Base-by-base conservation (phyloP, 148 eudicot genomes). In the Linanthus parryae region DNA sequence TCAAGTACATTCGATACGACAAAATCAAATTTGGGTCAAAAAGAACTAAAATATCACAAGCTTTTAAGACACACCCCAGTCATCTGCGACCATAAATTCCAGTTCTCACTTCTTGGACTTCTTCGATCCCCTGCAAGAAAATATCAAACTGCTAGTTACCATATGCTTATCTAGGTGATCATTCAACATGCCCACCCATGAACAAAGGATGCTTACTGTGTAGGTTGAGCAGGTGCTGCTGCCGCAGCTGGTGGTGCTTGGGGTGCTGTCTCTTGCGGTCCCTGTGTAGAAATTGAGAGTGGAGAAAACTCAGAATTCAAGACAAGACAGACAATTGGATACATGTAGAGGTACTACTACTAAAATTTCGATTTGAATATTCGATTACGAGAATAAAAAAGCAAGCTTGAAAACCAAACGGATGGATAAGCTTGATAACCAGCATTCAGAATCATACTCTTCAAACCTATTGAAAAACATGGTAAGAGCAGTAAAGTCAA, bases 231-330 rank as follows among this genome's bases (percentile, higher is more conserved):
- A 21, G 85, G 73, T 44, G 72, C 68, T 43, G 67, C 72, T 5
- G 78, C 72, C 12, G 76, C 71, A 21, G 71, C 59, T 5, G 69
- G 69, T 46, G 37, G 65, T 2, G 75, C 62, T 48, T n/a, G n/a
- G n/a, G 69, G 69, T 60, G 59, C 75, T 59, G 36, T 71, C 68
- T 78, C 83, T 36, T 64, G 71, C 5, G 89, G 89, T 40, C 89
- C 89, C 89, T 82, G 59, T n/a, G 5, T 18, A 31, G 17, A 60
- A 0, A 30, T 3, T 3, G 9, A 39, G n/a, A 13, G 20, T 19
- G 2, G 20, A 21, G 1, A 1, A 18, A 8, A 59, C 5, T 15
- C 8, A 45, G 2, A 21, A 21, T 8, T n/a, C 49, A 45, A 45
- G 49, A 11, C 2, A 2, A 21, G n/a, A 45, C n/a, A 45, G 0